Percentiles rank a stretch among this genome's conserved stretches.
phyloP scores from a whole-genome alignment of 345 rosid genomes.

The Sonneratia alba region DNA sequence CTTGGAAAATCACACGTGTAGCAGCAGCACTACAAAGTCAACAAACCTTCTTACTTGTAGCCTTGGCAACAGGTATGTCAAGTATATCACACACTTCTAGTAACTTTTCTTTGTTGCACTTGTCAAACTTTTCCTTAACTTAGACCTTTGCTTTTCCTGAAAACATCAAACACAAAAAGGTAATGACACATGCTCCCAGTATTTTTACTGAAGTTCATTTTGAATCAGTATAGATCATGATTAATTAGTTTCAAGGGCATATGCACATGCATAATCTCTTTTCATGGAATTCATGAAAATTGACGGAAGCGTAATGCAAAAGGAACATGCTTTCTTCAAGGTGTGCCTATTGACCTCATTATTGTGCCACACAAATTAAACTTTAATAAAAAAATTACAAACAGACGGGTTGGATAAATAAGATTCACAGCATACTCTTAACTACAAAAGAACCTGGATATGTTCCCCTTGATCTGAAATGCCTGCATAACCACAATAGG shows the following conservation, averaged over 20 bases:
- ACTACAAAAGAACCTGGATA: conserved; percentile 79
- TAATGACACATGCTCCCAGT: neutral
- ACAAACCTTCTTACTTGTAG: conserved; percentile 66
- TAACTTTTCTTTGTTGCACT: conserved; percentile 73
- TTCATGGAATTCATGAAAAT: neutral
- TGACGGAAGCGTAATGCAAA: neutral
- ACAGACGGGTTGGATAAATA: no score
- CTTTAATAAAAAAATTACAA: no score
- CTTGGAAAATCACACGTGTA: neutral
- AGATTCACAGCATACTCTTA: no score
- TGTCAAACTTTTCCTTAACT: conserved; percentile 76
- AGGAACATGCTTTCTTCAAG: neutral
- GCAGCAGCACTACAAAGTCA: neutral
- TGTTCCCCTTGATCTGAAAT: conserved; percentile 63
- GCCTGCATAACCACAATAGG: conserved; percentile 54
- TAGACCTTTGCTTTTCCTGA: conserved; percentile 73
- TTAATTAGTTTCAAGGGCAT: neutral
- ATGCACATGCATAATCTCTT: neutral
- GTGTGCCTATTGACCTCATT: conserved; percentile 52
- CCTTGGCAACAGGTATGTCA: conserved; percentile 55
- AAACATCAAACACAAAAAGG: neutral
- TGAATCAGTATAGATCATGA: no score
- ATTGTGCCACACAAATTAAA: conserved; percentile 79
- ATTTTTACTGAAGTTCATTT: neutral
- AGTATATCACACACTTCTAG: conserved; percentile 76